Evolutionary conservation across 1,284 basidiomycete species (phyloP).

Genomic region (Agroathelia rolfsii): DNA sequence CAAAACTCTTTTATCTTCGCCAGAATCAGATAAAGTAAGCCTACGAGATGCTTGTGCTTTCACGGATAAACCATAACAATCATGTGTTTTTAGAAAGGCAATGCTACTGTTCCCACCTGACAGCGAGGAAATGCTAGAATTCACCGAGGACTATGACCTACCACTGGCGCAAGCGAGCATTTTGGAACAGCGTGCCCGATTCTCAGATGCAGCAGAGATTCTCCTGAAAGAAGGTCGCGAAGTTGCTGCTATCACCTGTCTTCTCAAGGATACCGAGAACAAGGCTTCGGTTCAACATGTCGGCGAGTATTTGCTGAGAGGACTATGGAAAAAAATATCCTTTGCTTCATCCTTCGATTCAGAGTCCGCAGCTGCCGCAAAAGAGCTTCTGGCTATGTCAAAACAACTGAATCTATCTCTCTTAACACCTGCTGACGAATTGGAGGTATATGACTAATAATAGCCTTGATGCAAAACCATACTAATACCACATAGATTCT

Average conservation of each 20-base stretch:
- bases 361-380: constrained; percentile 9
- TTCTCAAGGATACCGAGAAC: constrained; percentile 28
- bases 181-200: constrained; percentile 34
- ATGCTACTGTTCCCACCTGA: constrained; percentile 36
- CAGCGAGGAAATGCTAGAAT: constrained; percentile 46
- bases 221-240: constrained; percentile 40
- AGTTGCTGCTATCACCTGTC: constrained; percentile 36
- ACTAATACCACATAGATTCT: constrained; percentile 15
- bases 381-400: constrained; percentile 18
- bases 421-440: constrained; percentile 11
- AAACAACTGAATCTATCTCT: constrained; percentile 12
- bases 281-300: constrained; percentile 22
- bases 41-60: constrained; percentile 2
- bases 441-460: constrained; percentile 19
- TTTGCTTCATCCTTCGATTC: constrained; percentile 15
- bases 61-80: constrained; percentile 1
- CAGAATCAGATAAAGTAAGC: constrained; percentile 35
- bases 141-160: constrained; percentile 45
- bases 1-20: constrained; percentile 42
- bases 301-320: constrained; percentile 18
- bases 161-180: constrained; percentile 40
- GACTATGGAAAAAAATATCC: constrained; percentile 23
- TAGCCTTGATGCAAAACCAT: neutral
- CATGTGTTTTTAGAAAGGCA: constrained; percentile 29
- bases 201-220: constrained; percentile 44